Evolutionary conservation across 371 early-diverging fungal genomes (phyloP), one percentile per base, ranked within the genome.

Genomic region (Circinella minor): DNA sequence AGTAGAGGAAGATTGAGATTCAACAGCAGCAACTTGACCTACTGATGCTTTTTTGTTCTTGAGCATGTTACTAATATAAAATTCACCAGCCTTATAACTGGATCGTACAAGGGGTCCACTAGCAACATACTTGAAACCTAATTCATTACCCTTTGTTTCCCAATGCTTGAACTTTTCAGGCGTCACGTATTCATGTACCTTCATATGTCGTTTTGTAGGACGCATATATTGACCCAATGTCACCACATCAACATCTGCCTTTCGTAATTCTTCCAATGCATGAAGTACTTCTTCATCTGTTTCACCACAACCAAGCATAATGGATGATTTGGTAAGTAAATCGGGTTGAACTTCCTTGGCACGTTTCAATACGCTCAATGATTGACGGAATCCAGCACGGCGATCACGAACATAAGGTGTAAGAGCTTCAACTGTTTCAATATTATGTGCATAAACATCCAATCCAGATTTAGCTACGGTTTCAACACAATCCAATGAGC

Each of bases 141-240:
- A 82, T 39, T 87, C 86, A 74, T 91, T 87, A 54, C 95, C 98
- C 57, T 90, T 86, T 37, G 89, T 81, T 61, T 90, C 93, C 94
- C 96, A 98, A 73, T 94, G 86, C 71, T 93, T 91, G 80, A 98
- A 99, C 77, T 95, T 94, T 66, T 93, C 92, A 4, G 98, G 98
- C 63, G 92, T 88, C 59, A 98, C 93, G 71, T 98, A 99, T 72
- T 96, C 96, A 70, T 87, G 87, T 4, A 98, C 98, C 86, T 97
- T 97, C 96, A 98, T 96, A 79, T 99, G 98, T 74, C 94, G 92
- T 87, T 96, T 98, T 37, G 99, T 98, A 34, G 99, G 99, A 63
- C 96, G 90, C 99, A 99, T 99, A 79, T 99, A 99, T 81, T 99
- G 99, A n/a, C 99, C 99, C 69, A 99, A 85, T 13, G 99, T 99